Evolutionary conservation across 768 basidiomycete genomes (phyloP), one percentile per base, ranked within the genome.

Genomic region (Mycena rosella): DNA sequence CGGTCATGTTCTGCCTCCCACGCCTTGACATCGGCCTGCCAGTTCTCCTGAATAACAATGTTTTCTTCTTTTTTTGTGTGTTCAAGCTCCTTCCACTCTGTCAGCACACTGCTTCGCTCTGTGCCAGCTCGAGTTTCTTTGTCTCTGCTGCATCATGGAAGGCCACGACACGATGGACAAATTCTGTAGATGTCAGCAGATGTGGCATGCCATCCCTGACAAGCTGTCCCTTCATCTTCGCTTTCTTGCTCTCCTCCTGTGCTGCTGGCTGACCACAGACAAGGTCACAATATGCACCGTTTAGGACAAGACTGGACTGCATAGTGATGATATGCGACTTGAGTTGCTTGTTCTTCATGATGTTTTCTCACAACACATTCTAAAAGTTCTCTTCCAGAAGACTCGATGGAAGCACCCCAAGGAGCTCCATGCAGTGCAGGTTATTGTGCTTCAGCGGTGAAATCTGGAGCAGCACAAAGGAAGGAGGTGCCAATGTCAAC

Each of bases 261-360:
- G 72, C 65, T 2, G 60, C 73, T 4, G 73, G 22, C 30, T 75
- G 74, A 20, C 63, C 45, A 0, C 45, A 26, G 18, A 75, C 8
- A 36, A 55, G 0, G n/a, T 64, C 51, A 32, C 67, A 72, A 53
- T 74, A 73, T 5, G 70, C 55, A 2, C 40, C 55, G 13, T 74
- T 67, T 0, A 74, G 52, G 13, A 75, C 72, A 5, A 48, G 32
- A 18, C 38, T 56, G 1, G 73, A 67, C 49, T 76, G 70, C 59
- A 56, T 60, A 13, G 15, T 42, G 30, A 74, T 38, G 34, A 75
- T 36, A 8, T 61, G 49, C 2, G 63, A 42, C 27, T 63, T 67
- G 42, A 60, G 60, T 7, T 52, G 11, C 20, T 49, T 34, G 17
- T 71, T 52, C 3, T 11, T 27, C 5, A 1, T 40, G 14, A 56